phyloP scores from a whole-genome alignment of 1,284 basidiomycete species.

The Marasmius oreades region DNA sequence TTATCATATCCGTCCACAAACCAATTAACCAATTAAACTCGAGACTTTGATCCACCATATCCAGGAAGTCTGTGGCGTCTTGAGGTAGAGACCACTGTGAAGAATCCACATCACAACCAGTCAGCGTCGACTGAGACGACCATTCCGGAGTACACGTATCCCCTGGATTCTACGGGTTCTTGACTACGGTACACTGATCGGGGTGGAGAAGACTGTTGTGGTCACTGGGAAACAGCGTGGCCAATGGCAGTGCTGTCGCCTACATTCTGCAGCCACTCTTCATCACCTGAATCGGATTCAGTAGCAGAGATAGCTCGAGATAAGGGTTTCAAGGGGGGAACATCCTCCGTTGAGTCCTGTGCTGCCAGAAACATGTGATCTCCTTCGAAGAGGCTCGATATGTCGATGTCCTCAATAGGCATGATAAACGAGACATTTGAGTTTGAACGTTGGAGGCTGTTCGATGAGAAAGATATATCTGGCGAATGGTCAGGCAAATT shows the following conservation, averaged over 20 bases:
- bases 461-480: neutral
- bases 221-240: neutral
- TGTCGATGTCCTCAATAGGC: slow-evolving; percentile 6
- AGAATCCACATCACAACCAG: slow-evolving; percentile 20
- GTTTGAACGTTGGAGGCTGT: slow-evolving; percentile 3
- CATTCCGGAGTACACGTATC: neutral
- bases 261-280: slow-evolving; percentile 1
- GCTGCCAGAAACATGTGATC: neutral
- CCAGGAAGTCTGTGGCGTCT: slow-evolving; percentile 26
- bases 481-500: neutral
- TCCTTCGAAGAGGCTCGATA: slow-evolving; percentile 3
- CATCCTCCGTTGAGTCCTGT: neutral
- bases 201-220: neutral
- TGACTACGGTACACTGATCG: neutral
- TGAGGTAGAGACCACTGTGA: slow-evolving; percentile 9
- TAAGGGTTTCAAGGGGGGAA: neutral
- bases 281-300: slow-evolving; percentile 26
- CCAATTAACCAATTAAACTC: too few species aligned
- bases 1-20: neutral
- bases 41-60: slow-evolving; percentile 33
- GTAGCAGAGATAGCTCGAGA: slow-evolving; percentile 22
- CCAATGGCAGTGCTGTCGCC: neutral
- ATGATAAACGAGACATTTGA: slow-evolving; percentile 5
- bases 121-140: slow-evolving; percentile 16
- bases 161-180: neutral